These are phyloP conservation scores for Backusella macrospora DNA, from an alignment of 192 early-diverging fungal species.

Conservation along the genomic window DNA sequence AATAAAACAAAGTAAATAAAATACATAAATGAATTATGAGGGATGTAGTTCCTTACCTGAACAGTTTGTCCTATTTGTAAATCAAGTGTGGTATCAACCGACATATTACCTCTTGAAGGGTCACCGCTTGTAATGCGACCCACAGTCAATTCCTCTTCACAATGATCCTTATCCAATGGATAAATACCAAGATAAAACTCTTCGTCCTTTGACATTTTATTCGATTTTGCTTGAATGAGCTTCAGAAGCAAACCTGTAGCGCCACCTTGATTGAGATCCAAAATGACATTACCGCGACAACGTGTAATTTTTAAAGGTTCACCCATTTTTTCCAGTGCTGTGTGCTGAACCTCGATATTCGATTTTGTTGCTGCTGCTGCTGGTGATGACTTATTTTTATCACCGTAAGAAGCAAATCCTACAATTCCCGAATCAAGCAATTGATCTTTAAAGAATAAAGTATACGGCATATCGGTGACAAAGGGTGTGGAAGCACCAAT, in stretches of 20 bases:
- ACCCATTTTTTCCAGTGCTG: constrained; percentile 46
- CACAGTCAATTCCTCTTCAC: constrained; percentile 22
- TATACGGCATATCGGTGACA: constrained; percentile 53
- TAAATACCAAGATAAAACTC: constrained; percentile 55
- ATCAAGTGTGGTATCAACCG: constrained; percentile 56
- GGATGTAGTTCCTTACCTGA: constrained; percentile 39
- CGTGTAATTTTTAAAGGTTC: constrained; percentile 54
- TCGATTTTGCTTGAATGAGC: constrained; percentile 33
- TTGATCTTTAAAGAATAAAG: constrained; percentile 50
- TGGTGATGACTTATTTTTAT: not conserved
- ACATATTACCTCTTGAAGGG: constrained; percentile 58
- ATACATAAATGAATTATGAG: not conserved
- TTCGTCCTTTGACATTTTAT: constrained; percentile 51
- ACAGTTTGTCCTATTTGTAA: constrained; percentile 52
- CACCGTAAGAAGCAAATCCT: constrained; percentile 43
- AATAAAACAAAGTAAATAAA: constrained; percentile 10
- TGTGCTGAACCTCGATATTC: constrained; percentile 36
- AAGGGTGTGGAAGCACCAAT: constrained; percentile 58
- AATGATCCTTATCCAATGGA: not conserved
- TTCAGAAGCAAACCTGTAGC: constrained; percentile 54
- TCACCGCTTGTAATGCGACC: constrained; percentile 56
- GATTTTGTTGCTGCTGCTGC: not conserved
- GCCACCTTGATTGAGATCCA: constrained; percentile 53
- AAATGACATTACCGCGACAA: constrained; percentile 59
- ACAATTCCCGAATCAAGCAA: constrained; percentile 48